A percentile compares a stretch with the other conserved stretches of the same genome.
phyloP scores from a whole-genome alignment of 768 basidiomycete species.

The Kwoniella pini region DNA sequence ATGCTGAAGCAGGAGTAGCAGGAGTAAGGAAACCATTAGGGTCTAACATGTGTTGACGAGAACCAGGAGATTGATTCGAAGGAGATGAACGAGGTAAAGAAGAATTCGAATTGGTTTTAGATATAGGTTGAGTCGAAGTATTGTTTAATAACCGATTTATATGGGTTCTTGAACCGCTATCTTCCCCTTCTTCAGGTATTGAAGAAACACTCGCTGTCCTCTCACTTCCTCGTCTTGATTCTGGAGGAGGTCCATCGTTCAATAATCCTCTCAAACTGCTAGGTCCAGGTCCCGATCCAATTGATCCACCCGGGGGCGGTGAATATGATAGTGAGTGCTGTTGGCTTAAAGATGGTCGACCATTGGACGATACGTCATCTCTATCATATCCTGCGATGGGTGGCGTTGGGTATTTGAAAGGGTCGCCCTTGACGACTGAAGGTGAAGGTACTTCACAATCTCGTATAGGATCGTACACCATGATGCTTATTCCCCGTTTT shows the following conservation, averaged over 20 bases:
- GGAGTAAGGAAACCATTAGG: slow-evolving; percentile 38
- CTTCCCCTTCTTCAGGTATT: slow-evolving; percentile 28
- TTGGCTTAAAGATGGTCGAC: not conserved
- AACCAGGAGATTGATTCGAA: slow-evolving; percentile 24
- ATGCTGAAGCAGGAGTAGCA: slow-evolving; percentile 23
- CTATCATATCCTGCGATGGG: not conserved
- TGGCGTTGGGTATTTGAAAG: slow-evolving; percentile 4
- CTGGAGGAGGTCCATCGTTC: slow-evolving; percentile 28
- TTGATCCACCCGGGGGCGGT: slow-evolving; percentile 8
- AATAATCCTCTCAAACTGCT: slow-evolving; percentile 37
- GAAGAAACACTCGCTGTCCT: slow-evolving; percentile 18
- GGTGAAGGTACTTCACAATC: slow-evolving; percentile 48
- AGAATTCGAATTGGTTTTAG: slow-evolving; percentile 36
- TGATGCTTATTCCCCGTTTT: slow-evolving; percentile 6
- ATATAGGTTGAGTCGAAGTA: slow-evolving; percentile 20
- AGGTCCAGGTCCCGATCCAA: slow-evolving; percentile 11
- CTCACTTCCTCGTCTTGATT: slow-evolving; percentile 26
- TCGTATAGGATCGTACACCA: slow-evolving; percentile 52
- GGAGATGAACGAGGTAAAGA: slow-evolving; percentile 30
- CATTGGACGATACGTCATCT: slow-evolving; percentile 4
- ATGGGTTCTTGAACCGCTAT: slow-evolving; percentile 21
- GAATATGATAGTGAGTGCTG: slow-evolving; percentile 14
- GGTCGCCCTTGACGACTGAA: slow-evolving; percentile 16
- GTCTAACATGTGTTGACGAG: slow-evolving; percentile 24
- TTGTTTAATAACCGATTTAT: slow-evolving; percentile 31